Conservation (phyloP, 2,329 filamentous ascomycete genomes). For the Trichoderma guizhouense region DNA sequence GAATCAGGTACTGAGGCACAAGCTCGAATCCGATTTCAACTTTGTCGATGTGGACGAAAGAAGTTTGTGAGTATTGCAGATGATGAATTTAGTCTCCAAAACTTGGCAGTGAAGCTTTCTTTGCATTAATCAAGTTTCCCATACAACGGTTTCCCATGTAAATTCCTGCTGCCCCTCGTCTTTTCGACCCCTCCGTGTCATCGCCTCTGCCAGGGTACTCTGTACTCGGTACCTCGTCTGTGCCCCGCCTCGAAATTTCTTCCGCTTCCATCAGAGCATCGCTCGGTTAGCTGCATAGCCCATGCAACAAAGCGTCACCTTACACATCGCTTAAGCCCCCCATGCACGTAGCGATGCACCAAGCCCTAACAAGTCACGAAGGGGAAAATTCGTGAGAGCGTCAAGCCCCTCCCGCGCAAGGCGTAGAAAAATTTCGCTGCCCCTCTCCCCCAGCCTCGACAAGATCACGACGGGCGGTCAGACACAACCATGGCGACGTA, state of each 20-base stretch:
- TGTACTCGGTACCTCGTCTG: background rate
- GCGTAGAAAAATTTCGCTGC: conserved; percentile 37
- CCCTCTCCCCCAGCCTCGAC: conserved; percentile 24
- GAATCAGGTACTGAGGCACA: background rate
- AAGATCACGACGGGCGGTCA: conserved; percentile 28
- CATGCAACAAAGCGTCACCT: conserved; percentile 28
- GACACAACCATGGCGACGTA: conserved; percentile 54
- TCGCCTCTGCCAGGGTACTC: background rate
- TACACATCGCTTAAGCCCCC: conserved; percentile 28
- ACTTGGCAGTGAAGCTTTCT: too few relatives aligned
- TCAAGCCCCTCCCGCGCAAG: conserved; percentile 28
- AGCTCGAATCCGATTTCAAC: background rate
- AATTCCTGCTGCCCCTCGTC: background rate
- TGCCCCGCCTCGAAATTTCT: conserved; percentile 29
- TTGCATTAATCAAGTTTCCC: background rate
- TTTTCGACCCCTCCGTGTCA: conserved; percentile 1
- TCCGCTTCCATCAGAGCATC: conserved; percentile 21
- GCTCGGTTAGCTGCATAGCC: conserved; percentile 28
- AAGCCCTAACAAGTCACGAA: conserved; percentile 40
- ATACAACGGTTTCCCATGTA: background rate
- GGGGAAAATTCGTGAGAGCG: conserved; percentile 30
- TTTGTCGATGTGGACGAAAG: background rate
- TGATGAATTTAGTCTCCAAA: background rate
- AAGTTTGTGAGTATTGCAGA: background rate
- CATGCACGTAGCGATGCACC: conserved; percentile 33